Base-by-base conservation (phyloP, 805 yeast species). In the Cyberlindnera mycetangii region DNA sequence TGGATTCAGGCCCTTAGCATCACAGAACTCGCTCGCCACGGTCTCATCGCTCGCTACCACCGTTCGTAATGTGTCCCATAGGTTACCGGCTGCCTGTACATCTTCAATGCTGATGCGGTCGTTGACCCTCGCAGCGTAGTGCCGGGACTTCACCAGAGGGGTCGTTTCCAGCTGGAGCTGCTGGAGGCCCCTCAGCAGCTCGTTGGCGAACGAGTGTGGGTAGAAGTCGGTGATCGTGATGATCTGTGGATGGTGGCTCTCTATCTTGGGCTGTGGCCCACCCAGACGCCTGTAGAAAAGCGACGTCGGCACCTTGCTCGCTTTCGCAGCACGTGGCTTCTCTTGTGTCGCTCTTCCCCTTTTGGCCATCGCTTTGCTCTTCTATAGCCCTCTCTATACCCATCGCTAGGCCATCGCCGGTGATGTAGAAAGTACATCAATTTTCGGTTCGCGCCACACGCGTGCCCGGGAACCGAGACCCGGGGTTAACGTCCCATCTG, bases 121-220 rank as follows among this genome's bases (percentile, higher is more conserved):
- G 51, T 81, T 81, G 34, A 69, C 70, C 31, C 86, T 61, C 0
- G 78, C 76, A 3, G 85, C 85, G 50, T 78, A 80, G 10, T 69
- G 72, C 49, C 67, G 75, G 27, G 75, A 69, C 46, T 75, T 75
- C 9, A 69, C 58, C 42, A 70, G 46, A 2, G 78, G 81, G 0
- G 81, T 77, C 0, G 79, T 76, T 45, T 66, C 76, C 15, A 77
- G 48, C 5, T 42, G 17, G 1, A 55, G 38, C 2, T 21, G 15
- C 2, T 21, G 27, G 5, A 57, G 33, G 10, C 30, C 27, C 3
- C 18, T 18, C n/a, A 52, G 30, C 14, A 55, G 39, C 14, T 46
- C 35, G 3, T 41, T 25, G 21, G 49, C 35, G 38, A 45, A 55
- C 9, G 43, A 34, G 1, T 28, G 27, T 21, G 49, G 37, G 32